phyloP scores from a whole-genome alignment of 2,329 filamentous ascomycete genomes.

The Calonectria henricotiae region DNA sequence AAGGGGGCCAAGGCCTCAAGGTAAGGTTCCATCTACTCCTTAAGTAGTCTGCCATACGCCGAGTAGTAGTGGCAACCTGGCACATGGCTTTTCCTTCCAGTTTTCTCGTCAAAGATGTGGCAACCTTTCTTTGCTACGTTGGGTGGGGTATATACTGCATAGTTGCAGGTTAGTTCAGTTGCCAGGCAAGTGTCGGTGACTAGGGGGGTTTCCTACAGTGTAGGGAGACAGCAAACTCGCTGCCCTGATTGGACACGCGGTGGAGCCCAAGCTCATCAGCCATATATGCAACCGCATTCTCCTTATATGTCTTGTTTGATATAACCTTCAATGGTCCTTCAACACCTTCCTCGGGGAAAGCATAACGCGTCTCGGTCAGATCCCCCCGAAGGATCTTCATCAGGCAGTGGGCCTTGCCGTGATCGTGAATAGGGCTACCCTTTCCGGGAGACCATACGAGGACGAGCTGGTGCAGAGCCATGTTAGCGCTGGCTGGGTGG shows the following conservation, averaged over 20 bases:
- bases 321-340: slow-evolving; percentile 75
- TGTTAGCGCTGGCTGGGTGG: slow-evolving; percentile 41
- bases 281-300: slow-evolving; percentile 91
- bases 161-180: slow-evolving; percentile 53
- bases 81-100: slow-evolving; percentile 81
- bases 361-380: slow-evolving; percentile 86
- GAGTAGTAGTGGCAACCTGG: slow-evolving; percentile 83
- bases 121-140: slow-evolving; percentile 89
- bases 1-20: slow-evolving; percentile 34
- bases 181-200: slow-evolving; percentile 53
- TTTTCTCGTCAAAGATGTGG: slow-evolving; percentile 84
- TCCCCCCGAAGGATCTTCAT: slow-evolving; percentile 90
- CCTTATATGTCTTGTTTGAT: slow-evolving; percentile 77
- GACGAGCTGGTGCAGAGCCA: slow-evolving; percentile 73
- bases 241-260: slow-evolving; percentile 83
- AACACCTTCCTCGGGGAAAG: slow-evolving; percentile 73
- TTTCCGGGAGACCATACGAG: slow-evolving; percentile 92
- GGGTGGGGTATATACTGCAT: slow-evolving; percentile 84
- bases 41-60: slow-evolving; percentile 68
- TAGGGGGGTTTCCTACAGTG: slow-evolving; percentile 71
- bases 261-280: slow-evolving; percentile 91
- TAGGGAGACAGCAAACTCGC: slow-evolving; percentile 86
- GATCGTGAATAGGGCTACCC: slow-evolving; percentile 89
- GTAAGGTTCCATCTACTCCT: slow-evolving; percentile 52
- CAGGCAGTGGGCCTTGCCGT: slow-evolving; percentile 90